Evolutionary conservation across 108 stramenopile genomes (phyloP), one percentile per base, ranked within the genome.

Genomic region (Bacterosira constricta): DNA sequence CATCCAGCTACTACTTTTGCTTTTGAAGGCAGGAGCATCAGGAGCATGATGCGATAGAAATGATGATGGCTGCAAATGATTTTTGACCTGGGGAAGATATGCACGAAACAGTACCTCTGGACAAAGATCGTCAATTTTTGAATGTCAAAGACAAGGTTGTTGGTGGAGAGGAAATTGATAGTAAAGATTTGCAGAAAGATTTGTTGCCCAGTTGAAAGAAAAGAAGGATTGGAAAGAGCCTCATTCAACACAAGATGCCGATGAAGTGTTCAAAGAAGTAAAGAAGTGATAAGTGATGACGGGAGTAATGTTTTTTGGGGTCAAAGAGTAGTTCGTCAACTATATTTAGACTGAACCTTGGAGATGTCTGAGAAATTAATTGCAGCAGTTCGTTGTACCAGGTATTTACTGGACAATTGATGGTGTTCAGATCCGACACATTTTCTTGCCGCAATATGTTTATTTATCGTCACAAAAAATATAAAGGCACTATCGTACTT

Each of bases 1-100:
- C 77, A 17, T 88, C 89, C 23, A 85, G 84, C 27, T 93, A 93
- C 69, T 90, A 89, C 70, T 93, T 90, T 79, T 93, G 92, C 51
- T 85, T 69, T 51, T 71, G 86, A 66, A 80, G 81, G 55, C 75
- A 88, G 23, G 89, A 90, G 31, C 84, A 90, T 61, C 82, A 89
- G 51, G 88, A 93, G 67, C 30, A 83, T 31, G n/a, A n/a, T n/a
- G 80, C 85, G 23, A 89, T 93, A 45, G 86, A 88, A 76, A 78
- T 84, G 70, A 88, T 93, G 87, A 93, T 93, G 92, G 78, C 84
- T 36, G 88, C 84, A 13, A 93, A 93, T 66, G 80, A 84, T 68
- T 93, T 93, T 77, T 78, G 84, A 49, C 82, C 85, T 38, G 88
- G 83, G 5, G 67, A 69, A 34, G 80, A 89, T 35, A 84, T 90